Conservation (phyloP, 352 stramenopile species). For the Globisporangium mamillatum region DNA sequence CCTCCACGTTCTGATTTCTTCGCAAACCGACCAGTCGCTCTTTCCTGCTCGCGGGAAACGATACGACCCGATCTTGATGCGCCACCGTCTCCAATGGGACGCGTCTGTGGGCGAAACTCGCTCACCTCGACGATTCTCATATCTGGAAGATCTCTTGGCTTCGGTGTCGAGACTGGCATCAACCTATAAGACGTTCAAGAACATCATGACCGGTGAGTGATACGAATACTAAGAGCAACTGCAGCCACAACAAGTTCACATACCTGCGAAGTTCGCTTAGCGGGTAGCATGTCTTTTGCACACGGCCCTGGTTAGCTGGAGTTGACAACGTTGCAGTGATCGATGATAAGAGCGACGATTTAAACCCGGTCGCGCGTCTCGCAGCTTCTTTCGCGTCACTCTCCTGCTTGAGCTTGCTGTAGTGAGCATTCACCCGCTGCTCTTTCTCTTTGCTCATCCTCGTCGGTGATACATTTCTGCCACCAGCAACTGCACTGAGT, state of each 20-base stretch:
- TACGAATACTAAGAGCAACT: neutral
- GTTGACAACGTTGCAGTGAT: constrained; percentile 20
- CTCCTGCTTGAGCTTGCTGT: constrained; percentile 54
- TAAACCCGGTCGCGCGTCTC: constrained; percentile 38
- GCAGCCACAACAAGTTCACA: neutral
- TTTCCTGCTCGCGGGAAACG: constrained; percentile 10
- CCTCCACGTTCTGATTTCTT: constrained; percentile 12
- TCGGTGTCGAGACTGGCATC: constrained; percentile 28
- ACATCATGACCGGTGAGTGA: no score
- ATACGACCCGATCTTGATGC: constrained; percentile 15
- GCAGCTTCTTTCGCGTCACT: constrained; percentile 37
- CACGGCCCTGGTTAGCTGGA: constrained; percentile 11
- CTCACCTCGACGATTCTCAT: constrained; percentile 70
- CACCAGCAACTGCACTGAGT: neutral
- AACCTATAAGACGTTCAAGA: constrained; percentile 18
- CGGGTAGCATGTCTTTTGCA: constrained; percentile 59
- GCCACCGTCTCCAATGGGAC: constrained; percentile 11
- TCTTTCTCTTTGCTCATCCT: constrained; percentile 40
- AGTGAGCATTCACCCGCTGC: constrained; percentile 49
- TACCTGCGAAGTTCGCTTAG: constrained; percentile 54
- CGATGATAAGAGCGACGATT: constrained; percentile 51
- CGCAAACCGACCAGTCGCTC: constrained; percentile 29
- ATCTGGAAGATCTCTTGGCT: constrained; percentile 49
- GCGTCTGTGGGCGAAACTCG: constrained; percentile 32
- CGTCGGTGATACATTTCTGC: constrained; percentile 12